A percentile compares a stretch with the other conserved stretches of the same genome.
Conservation (phyloP, 2,329 filamentous ascomycete species). For the Aspergillus fijiensis region DNA sequence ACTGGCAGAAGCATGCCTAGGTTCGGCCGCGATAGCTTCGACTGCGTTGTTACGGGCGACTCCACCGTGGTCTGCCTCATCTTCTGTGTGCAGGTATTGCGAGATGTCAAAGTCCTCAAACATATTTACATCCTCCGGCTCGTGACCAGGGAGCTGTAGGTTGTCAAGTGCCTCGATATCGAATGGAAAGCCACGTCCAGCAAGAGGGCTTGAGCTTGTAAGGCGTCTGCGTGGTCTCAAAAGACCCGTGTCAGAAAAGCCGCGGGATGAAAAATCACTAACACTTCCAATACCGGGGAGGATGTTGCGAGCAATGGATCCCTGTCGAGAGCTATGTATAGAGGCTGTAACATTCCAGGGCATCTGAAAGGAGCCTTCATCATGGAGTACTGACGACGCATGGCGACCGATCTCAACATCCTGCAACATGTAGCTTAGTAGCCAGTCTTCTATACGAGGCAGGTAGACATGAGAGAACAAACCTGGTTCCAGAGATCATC, state of each 20-base stretch:
- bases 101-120: constrained; percentile 32
- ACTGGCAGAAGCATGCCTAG: constrained; percentile 28
- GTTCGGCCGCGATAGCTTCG: constrained; percentile 16
- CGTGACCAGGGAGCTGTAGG: constrained; percentile 22
- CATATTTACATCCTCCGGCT: constrained; percentile 24
- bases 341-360: constrained; percentile 67
- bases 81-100: constrained; percentile 35
- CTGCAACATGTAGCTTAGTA: constrained; percentile 19
- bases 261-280: constrained; percentile 34
- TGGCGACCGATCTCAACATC: constrained; percentile 70
- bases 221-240: constrained; percentile 52
- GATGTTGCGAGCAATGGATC: constrained; percentile 33
- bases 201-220: constrained; percentile 61
- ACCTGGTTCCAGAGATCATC: constrained; percentile 41
- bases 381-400: constrained; percentile 63
- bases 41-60: constrained; percentile 19
- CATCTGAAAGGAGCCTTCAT: constrained; percentile 65
- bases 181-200: constrained; percentile 49
- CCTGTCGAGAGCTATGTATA: constrained; percentile 52
- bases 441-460: not conserved
- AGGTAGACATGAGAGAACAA: not conserved
- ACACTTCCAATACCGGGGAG: constrained; percentile 37
- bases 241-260: constrained; percentile 24
- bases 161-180: constrained; percentile 27
- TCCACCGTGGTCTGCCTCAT: constrained; percentile 16